phyloP scores from a whole-genome alignment of 2,329 filamentous ascomycete species.

The Ophiocordyceps australis region DNA sequence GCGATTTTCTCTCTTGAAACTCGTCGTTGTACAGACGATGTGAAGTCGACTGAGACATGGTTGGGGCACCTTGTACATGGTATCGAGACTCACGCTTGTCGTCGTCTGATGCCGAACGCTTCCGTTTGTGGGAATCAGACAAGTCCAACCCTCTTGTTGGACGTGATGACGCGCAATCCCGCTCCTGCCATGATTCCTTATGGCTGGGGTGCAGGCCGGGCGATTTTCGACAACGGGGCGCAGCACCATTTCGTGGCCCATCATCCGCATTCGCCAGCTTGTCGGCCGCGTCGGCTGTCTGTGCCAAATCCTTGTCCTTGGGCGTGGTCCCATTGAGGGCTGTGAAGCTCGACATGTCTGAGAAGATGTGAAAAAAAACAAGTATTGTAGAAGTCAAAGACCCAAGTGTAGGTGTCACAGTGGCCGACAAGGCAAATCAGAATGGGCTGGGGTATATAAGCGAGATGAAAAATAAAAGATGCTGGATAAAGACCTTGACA shows the following conservation, averaged over 20 bases:
- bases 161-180: constrained; percentile 23
- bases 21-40: constrained; percentile 26
- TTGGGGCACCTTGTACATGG: too few species aligned
- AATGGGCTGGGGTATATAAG: too few species aligned
- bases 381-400: too few species aligned
- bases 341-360: constrained; percentile 34
- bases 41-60: too few species aligned
- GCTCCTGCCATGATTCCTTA: constrained; percentile 22
- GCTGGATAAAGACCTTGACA: too few species aligned
- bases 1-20: constrained; percentile 23
- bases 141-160: constrained; percentile 20
- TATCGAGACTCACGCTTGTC: constrained; percentile 18
- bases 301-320: constrained; percentile 20
- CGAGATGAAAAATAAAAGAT: too few species aligned
- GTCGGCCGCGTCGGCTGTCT: constrained; percentile 13
- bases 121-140: constrained; percentile 44
- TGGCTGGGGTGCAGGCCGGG: constrained; percentile 10
- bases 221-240: constrained; percentile 8
- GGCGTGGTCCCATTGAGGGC: constrained; percentile 32
- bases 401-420: too few species aligned
- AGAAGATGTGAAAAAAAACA: too few species aligned
- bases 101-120: constrained; percentile 48
- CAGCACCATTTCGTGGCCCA: constrained; percentile 12
- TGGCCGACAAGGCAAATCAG: too few species aligned
- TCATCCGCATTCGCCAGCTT: constrained; percentile 10